Evolutionary conservation across 2,329 filamentous ascomycete genomes (phyloP).

Genomic region (Aspergillus clavatus): DNA sequence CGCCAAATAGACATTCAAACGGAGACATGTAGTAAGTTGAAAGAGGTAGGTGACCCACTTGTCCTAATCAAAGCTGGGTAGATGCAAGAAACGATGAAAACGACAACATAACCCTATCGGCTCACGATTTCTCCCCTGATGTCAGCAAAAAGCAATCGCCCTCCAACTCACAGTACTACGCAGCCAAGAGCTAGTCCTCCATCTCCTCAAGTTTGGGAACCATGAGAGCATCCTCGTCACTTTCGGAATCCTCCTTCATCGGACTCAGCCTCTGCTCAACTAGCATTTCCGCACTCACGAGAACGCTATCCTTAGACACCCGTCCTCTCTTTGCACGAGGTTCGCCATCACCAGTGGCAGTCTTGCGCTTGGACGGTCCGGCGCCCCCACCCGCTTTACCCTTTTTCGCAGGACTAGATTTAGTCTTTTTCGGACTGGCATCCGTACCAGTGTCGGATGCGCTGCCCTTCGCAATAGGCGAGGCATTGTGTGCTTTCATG

Average conservation of each 20-base stretch:
- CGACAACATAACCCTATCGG: too few species aligned
- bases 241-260: background rate
- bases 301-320: constrained; percentile 6
- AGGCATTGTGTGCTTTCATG: constrained; percentile 50
- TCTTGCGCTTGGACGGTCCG: constrained; percentile 12
- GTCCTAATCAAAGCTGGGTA: too few species aligned
- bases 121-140: too few species aligned
- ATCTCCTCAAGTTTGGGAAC: background rate
- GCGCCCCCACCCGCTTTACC: background rate
- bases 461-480: constrained; percentile 10
- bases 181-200: background rate
- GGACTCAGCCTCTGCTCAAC: constrained; percentile 1
- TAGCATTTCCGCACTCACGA: constrained; percentile 9
- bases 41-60: too few species aligned
- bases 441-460: constrained; percentile 16
- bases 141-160: background rate
- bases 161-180: background rate
- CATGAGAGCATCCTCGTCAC: constrained; percentile 1
- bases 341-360: background rate
- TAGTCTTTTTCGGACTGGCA: constrained; percentile 16
- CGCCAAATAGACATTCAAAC: too few species aligned
- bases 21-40: too few species aligned
- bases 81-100: background rate
- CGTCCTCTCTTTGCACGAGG: background rate
- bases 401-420: constrained; percentile 7